Base-by-base conservation (phyloP, 2,329 filamentous ascomycete genomes). In the Periconia sp. region DNA sequence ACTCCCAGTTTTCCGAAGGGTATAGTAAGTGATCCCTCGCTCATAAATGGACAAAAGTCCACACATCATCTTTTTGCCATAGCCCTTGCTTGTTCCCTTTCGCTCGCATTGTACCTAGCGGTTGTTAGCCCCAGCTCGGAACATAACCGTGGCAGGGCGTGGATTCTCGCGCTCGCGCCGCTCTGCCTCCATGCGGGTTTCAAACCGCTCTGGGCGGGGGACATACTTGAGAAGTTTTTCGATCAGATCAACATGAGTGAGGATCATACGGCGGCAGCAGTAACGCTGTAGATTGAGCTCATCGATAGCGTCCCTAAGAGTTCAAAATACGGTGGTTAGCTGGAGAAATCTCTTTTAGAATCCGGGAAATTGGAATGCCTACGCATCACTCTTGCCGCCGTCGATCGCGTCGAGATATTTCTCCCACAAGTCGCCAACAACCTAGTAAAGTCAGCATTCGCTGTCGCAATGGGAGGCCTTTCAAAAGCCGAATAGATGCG, bases 241-340 rank as follows among this genome's bases (percentile, higher is more conserved):
- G 66, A 99, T 97, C 58, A 99, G 82, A 75, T 99, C 94, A 68
- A 99, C 94, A 77, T 99, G 94, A 55, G 94, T 99, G 90, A 99
- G 97, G 76, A 99, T 87, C 94, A 99, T 99, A 70, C 94, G 89
- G 66, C 94, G 90, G 81, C 94, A 99, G 84, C 94, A 99, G 81
- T 99, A 99, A 65, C 94, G 86, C 77, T 91, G 93, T 70, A 95
- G 89, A 52, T 92, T 92, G 49, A 99, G 86, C 72, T 92, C 85
- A 76, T 97, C 92, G 89, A 99, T 96, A 41, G 93, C 94, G 74
- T 97, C 92, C 70, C 94, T 97, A 64, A 70, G 43, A 47, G 15
- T 52, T 43, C 23, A 27, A 43, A 41, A 17, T 17, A 40, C 44
- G 40, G 58, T 66, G 47, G 61, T 59, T 48, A 37, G 30, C 15